Conservation (phyloP, 2,329 filamentous ascomycete species). For the Byssothecium circinans region DNA sequence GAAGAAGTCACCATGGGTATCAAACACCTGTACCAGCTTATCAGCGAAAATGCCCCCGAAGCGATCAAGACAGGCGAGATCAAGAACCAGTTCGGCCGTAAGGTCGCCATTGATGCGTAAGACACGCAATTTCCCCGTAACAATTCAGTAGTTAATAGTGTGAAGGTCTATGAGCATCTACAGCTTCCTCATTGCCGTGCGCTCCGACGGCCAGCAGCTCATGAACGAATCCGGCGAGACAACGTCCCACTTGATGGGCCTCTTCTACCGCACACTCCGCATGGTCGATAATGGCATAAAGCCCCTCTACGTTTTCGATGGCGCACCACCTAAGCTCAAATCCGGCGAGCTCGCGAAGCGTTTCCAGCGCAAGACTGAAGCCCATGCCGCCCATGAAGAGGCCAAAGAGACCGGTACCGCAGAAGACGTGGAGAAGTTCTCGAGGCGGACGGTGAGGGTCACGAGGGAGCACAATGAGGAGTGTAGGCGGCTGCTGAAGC, state of each 20-base stretch:
- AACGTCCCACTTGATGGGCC: slow-evolving; percentile 97
- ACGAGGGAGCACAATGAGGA: slow-evolving; percentile 97
- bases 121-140: background rate
- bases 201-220: slow-evolving; percentile 93
- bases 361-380: slow-evolving; percentile 91
- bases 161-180: slow-evolving; percentile 95
- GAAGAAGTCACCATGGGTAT: slow-evolving; percentile 39
- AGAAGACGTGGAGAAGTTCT: slow-evolving; percentile 98
- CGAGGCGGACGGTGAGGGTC: slow-evolving; percentile 85
- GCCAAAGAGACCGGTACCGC: slow-evolving; percentile 97
- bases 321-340: slow-evolving; percentile 94
- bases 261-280: slow-evolving; percentile 98
- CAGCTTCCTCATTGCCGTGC: slow-evolving; percentile 96
- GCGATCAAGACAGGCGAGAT: slow-evolving; percentile 96
- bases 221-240: slow-evolving; percentile 95
- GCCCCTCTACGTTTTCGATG: slow-evolving; percentile 96
- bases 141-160: slow-evolving; percentile 13
- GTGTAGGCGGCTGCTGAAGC: slow-evolving; percentile 83
- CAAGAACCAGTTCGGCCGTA: slow-evolving; percentile 97
- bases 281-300: slow-evolving; percentile 99
- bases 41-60: slow-evolving; percentile 83
- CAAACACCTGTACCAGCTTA: slow-evolving; percentile 52
- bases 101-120: slow-evolving; percentile 84
- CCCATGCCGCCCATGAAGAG: slow-evolving; percentile 85
- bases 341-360: slow-evolving; percentile 95